These are phyloP conservation scores for Epichloe sp. DNA, from an alignment of 2,329 filamentous ascomycete genomes.

Conservation along the genomic window DNA sequence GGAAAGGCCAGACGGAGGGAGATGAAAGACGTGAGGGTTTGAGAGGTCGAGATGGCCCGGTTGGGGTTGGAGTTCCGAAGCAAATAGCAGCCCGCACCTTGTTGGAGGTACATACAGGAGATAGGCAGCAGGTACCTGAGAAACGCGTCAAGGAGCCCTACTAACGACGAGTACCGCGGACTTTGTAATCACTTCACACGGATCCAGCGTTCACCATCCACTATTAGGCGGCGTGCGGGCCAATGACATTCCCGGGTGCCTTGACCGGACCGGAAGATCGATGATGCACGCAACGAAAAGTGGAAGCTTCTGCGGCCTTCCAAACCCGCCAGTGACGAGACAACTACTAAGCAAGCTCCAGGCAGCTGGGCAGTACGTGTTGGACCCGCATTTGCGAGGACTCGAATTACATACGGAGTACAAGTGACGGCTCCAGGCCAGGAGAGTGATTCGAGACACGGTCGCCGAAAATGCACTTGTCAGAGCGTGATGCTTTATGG, in stretches of 20 bases:
- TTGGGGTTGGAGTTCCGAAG: constrained; percentile 2
- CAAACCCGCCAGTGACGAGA: neutral
- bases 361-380: constrained; percentile 5
- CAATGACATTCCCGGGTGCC: constrained; percentile 22
- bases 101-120: neutral
- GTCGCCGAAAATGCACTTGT: neutral
- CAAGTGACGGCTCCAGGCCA: neutral
- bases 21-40: constrained; percentile 8
- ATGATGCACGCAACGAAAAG: constrained; percentile 16
- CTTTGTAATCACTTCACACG: constrained; percentile 6
- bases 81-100: neutral
- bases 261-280: constrained; percentile 23
- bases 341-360: neutral
- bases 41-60: constrained; percentile 13
- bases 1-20: constrained; percentile 3
- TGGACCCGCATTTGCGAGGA: neutral
- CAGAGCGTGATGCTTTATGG: neutral
- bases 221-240: constrained; percentile 13
- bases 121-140: neutral
- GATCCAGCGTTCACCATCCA: neutral
- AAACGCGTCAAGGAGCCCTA: neutral
- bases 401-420: too few species aligned
- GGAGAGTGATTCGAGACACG: neutral
- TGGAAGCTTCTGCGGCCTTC: constrained; percentile 5
- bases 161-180: neutral